Conservation (phyloP, 805 yeast species). For the Candida schatavii region DNA sequence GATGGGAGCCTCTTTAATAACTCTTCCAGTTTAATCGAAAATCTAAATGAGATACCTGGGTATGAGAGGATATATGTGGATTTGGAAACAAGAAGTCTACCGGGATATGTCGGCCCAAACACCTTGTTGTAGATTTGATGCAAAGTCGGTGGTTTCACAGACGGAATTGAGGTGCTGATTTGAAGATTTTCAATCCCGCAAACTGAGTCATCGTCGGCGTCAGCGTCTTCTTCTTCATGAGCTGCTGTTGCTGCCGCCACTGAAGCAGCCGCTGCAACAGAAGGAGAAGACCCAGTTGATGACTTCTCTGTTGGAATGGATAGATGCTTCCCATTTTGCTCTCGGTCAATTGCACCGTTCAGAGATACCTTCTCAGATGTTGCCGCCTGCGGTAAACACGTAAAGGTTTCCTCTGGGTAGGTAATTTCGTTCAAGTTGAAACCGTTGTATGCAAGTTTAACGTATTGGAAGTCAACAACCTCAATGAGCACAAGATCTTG, state of each 20-base stretch:
- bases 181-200: conserved; percentile 1
- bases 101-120: conserved; percentile 65
- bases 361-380: not conserved
- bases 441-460: conserved; percentile 30
- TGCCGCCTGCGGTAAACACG: not conserved
- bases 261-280: not conserved
- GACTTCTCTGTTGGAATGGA: not conserved
- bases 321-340: not conserved
- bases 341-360: not conserved
- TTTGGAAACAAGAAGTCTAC: conserved; percentile 24
- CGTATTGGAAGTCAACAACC: conserved; percentile 17
- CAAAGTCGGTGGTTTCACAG: conserved; percentile 22
- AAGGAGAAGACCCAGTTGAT: too few relatives aligned
- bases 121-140: conserved; percentile 50
- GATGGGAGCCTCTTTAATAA: conserved; percentile 13
- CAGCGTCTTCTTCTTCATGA: not conserved
- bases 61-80: conserved; percentile 46
- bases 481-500: conserved; percentile 31
- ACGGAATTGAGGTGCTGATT: conserved; percentile 3
- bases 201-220: conserved; percentile 1
- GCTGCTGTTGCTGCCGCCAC: not conserved
- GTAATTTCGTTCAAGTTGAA: conserved; percentile 26
- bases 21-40: conserved; percentile 24
- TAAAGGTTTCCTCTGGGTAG: conserved; percentile 4
- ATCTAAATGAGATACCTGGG: conserved; percentile 55